Conservation (phyloP, 306 rosid species). For the Herpetospermum pedunculosum region DNA sequence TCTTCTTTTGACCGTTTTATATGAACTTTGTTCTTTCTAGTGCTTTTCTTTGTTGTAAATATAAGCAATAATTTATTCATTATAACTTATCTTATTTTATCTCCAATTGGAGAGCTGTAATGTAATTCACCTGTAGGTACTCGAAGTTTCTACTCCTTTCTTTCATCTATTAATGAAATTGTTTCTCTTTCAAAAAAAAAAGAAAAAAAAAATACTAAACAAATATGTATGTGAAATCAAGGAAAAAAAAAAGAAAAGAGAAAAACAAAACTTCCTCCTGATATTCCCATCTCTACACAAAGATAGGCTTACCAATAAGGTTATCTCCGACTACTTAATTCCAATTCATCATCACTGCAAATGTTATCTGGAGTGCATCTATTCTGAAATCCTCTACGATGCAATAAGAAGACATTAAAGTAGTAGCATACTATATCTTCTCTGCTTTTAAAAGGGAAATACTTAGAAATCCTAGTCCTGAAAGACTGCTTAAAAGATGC, state of each 20-base stretch:
- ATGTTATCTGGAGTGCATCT: conserved; percentile 46
- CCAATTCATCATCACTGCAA: conserved; percentile 63
- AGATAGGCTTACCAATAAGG: background rate
- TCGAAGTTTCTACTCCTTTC: no score
- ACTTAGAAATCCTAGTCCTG: conserved; percentile 35
- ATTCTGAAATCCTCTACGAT: conserved; percentile 62
- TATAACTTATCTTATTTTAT: no score
- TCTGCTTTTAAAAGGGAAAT: conserved; percentile 52
- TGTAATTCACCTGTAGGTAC: no score
- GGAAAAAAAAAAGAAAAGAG: background rate
- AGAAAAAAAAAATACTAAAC: no score
- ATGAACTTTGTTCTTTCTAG: no score
- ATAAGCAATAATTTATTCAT: no score
- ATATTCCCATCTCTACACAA: background rate
- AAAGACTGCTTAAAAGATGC: conserved; percentile 23
- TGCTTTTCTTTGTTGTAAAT: no score
- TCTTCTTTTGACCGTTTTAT: no score
- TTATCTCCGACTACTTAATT: conserved; percentile 19
- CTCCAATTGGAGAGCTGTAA: no score
- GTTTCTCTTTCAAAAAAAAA: no score
- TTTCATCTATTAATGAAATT: no score
- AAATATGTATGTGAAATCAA: background rate
- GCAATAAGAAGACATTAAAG: conserved; percentile 68
- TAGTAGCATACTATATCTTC: conserved; percentile 71
- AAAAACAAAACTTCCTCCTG: background rate